Evolutionary conservation across 2,329 filamentous ascomycete species (phyloP).

Genomic region (Penicillium concentricum): DNA sequence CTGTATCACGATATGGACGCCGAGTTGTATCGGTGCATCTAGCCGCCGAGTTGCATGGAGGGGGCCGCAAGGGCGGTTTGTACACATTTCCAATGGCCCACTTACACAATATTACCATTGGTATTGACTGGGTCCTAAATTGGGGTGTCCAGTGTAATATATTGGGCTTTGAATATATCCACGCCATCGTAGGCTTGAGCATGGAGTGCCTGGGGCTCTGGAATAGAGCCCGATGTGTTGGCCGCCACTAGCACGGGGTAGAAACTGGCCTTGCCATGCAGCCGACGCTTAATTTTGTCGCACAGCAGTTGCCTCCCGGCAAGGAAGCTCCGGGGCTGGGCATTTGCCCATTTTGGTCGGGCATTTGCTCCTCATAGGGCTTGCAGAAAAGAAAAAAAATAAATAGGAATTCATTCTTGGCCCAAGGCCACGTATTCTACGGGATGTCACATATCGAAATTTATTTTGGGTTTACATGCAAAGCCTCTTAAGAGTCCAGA

Average conservation of each 20-base stretch:
- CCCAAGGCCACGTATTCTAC: slow-evolving; percentile 5
- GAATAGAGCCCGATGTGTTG: neutral
- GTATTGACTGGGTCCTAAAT: neutral
- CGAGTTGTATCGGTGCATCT: slow-evolving; percentile 14
- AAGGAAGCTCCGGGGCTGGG: neutral
- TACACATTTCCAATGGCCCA: neutral
- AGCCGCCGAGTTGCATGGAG: slow-evolving; percentile 18
- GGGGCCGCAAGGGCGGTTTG: slow-evolving; percentile 3
- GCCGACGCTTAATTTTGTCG: slow-evolving; percentile 10
- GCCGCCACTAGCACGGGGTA: slow-evolving; percentile 13
- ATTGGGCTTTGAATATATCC: neutral
- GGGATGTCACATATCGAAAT: neutral
- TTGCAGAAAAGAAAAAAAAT: neutral
- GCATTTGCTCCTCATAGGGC: neutral
- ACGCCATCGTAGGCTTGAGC: neutral
- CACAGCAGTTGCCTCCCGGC: slow-evolving; percentile 2
- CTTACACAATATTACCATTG: slow-evolving; percentile 3
- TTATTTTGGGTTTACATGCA: neutral
- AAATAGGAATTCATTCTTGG: neutral
- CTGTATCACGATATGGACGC: slow-evolving; percentile 5
- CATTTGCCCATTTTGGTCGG: neutral
- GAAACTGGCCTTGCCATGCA: slow-evolving; percentile 15
- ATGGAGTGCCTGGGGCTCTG: neutral
- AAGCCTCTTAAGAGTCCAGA: slow-evolving; percentile 4
- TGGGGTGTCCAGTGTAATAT: neutral